Conservation (phyloP, 768 basidiomycete genomes). For the Boletus bicolor region DNA sequence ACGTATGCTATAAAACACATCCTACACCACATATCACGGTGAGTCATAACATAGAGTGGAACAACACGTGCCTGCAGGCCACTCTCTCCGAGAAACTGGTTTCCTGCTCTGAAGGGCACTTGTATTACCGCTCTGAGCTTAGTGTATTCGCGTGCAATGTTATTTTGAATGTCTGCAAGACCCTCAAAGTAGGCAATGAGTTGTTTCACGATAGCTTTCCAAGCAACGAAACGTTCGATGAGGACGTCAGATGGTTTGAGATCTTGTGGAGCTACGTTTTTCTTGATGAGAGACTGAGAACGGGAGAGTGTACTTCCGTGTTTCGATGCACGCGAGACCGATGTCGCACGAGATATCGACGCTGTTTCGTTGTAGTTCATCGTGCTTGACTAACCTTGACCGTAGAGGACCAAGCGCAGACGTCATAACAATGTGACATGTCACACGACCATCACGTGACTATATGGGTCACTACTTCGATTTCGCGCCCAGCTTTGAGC, state of each 20-base stretch:
- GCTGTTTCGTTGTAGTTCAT: constrained; percentile 44
- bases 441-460: constrained; percentile 14
- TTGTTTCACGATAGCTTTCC: constrained; percentile 97
- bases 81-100: constrained; percentile 98
- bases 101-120: constrained; percentile 92
- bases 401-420: neutral
- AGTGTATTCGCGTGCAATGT: constrained; percentile 87
- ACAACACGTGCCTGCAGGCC: constrained; percentile 68
- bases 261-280: constrained; percentile 87
- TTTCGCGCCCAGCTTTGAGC: neutral
- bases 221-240: constrained; percentile 90
- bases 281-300: constrained; percentile 88
- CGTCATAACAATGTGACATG: constrained; percentile 28
- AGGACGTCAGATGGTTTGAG: constrained; percentile 92
- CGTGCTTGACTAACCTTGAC: neutral
- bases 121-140: constrained; percentile 96
- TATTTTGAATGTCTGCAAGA: constrained; percentile 83
- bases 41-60: neutral
- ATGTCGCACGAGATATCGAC: constrained; percentile 67
- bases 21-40: constrained; percentile 40
- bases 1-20: constrained; percentile 88
- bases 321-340: constrained; percentile 60
- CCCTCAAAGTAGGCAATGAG: constrained; percentile 82
- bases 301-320: constrained; percentile 73
- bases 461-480: neutral